These are phyloP conservation scores for Graphilbum sp. DNA, from an alignment of 2,329 filamentous ascomycete species.

Conservation along the genomic window DNA sequence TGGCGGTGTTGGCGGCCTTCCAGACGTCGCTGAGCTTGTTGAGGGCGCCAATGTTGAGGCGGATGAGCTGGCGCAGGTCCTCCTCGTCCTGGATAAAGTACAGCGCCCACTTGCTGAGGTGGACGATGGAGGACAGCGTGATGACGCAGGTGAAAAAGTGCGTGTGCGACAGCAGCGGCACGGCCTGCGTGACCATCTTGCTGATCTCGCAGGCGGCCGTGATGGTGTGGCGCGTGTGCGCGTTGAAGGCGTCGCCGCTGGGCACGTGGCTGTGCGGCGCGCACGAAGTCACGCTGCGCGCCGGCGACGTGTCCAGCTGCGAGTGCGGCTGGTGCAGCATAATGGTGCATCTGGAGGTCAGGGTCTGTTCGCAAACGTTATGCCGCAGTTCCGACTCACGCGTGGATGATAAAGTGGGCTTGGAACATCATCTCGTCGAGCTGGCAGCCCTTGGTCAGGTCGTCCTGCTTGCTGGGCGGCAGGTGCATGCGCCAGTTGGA, in stretches of 20 bases:
- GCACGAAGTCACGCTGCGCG: constrained; percentile 45
- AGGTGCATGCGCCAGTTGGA: constrained; percentile 69
- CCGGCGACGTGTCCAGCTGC: constrained; percentile 49
- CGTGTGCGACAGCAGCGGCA: constrained; percentile 55
- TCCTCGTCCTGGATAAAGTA: constrained; percentile 47
- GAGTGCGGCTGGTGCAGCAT: constrained; percentile 68
- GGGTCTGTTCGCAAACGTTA: not conserved
- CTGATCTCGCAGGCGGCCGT: constrained; percentile 65
- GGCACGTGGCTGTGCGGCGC: constrained; percentile 39
- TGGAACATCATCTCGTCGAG: constrained; percentile 88
- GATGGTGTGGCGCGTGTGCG: constrained; percentile 66
- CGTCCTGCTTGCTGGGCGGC: constrained; percentile 52
- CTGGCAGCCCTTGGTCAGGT: constrained; percentile 51
- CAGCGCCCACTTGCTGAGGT: constrained; percentile 62
- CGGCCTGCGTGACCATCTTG: constrained; percentile 56
- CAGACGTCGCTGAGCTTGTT: constrained; percentile 53
- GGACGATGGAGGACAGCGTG: constrained; percentile 63
- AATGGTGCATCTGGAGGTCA: constrained; percentile 46
- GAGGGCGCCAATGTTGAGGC: constrained; percentile 62
- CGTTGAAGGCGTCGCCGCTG: constrained; percentile 36
- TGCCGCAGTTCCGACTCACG: too few relatives aligned
- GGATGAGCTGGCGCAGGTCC: constrained; percentile 56
- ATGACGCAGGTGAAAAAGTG: constrained; percentile 75
- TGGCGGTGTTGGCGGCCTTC: constrained; percentile 53
- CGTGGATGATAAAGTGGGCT: constrained; percentile 61